Evolutionary conservation across 2,329 filamentous ascomycete genomes (phyloP).

Genomic region (Daldinia eschscholtzii): DNA sequence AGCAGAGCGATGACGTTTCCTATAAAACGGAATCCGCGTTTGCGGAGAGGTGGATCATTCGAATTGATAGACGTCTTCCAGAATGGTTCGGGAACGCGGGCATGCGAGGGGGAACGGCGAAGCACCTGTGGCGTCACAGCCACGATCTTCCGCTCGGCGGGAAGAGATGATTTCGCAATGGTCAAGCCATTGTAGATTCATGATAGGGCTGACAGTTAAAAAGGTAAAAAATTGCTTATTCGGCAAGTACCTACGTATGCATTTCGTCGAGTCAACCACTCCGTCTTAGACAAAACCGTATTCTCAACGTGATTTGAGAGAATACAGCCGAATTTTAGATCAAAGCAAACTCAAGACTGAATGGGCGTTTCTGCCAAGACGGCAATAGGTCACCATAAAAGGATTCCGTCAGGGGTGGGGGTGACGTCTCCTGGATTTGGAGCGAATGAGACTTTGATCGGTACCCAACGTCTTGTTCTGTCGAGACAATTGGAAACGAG

Average conservation of each 20-base stretch:
- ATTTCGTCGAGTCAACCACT: constrained; percentile 21
- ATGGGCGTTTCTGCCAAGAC: constrained; percentile 31
- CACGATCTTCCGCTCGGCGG: constrained; percentile 28
- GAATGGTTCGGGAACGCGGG: constrained; percentile 35
- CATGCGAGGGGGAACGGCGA: constrained; percentile 12
- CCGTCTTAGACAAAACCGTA: constrained; percentile 23
- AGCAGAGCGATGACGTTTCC: constrained; percentile 18
- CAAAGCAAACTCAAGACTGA: constrained; percentile 17
- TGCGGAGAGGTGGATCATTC: constrained; percentile 17
- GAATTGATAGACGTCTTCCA: constrained; percentile 33
- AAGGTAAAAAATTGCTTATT: constrained; percentile 14
- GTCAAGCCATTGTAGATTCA: constrained; percentile 20
- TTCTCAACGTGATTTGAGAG: constrained; percentile 15
- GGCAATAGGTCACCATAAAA: constrained; percentile 32
- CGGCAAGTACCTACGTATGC: not conserved
- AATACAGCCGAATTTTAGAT: constrained; percentile 11
- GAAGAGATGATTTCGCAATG: constrained; percentile 3
- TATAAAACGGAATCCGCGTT: constrained; percentile 19
- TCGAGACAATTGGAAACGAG: constrained; percentile 23
- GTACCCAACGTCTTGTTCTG: constrained; percentile 34
- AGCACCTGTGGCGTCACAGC: constrained; percentile 32
- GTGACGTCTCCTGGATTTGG: constrained; percentile 26
- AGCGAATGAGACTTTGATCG: constrained; percentile 30
- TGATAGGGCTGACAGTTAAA: constrained; percentile 37
- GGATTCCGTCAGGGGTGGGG: constrained; percentile 31